Evolutionary conservation across 176 grass and related monocot species (phyloP).

Genomic region (Coix lacrymajobi): DNA sequence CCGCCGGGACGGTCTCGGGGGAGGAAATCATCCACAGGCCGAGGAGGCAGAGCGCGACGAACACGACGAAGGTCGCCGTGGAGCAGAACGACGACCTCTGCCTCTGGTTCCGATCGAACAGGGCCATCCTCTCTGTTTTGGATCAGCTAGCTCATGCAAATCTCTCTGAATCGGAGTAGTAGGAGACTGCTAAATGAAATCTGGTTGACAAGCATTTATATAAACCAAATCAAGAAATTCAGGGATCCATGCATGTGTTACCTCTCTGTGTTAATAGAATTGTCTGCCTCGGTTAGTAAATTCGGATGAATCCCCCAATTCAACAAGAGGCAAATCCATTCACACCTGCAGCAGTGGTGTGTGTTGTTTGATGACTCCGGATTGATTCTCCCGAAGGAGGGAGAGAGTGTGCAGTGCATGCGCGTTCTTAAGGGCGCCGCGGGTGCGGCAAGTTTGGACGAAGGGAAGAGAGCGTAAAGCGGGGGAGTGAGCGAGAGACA

Average conservation of each 20-base stretch:
- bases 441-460: slow-evolving; percentile 24
- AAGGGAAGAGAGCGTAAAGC: slow-evolving; percentile 50
- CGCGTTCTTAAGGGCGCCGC: slow-evolving; percentile 6
- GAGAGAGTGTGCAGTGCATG: slow-evolving; percentile 11
- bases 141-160: neutral
- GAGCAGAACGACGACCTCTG: slow-evolving; percentile 62
- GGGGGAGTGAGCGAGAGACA: slow-evolving; percentile 17
- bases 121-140: slow-evolving; percentile 28
- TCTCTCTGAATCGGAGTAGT: neutral
- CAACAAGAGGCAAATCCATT: neutral
- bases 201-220: accelerated
- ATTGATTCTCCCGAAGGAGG: neutral
- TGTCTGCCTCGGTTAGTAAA: neutral
- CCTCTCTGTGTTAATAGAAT: no score
- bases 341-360: neutral
- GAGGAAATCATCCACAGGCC: slow-evolving; percentile 74
- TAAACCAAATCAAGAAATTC: neutral
- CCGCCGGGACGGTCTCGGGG: slow-evolving; percentile 35
- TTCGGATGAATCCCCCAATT: neutral
- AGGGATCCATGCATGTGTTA: neutral
- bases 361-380: neutral
- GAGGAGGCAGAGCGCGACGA: slow-evolving; percentile 69
- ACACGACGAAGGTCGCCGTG: slow-evolving; percentile 49
- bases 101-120: slow-evolving; percentile 68
- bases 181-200: neutral